Conservation (phyloP, 129 eudicot species). For the Mikania micrantha region DNA sequence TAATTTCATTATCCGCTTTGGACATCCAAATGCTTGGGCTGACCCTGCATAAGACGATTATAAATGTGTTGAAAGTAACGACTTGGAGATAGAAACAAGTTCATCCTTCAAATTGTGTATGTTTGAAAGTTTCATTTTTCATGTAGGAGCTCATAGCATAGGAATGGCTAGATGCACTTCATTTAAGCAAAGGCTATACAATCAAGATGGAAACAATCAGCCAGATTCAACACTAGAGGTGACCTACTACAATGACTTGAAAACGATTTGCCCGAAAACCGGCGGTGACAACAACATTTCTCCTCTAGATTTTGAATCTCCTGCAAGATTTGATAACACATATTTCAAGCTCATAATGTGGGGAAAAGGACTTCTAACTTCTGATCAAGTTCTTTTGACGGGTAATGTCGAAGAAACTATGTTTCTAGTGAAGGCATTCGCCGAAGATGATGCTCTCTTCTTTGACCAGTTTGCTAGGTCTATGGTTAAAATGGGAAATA, state of each 20-base stretch:
- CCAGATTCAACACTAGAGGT: conserved; percentile 78
- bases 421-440: conserved; percentile 53
- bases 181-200: conserved; percentile 78
- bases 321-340: conserved; percentile 68
- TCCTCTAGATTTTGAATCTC: conserved; percentile 68
- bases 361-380: conserved; percentile 80
- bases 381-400: conserved; percentile 72
- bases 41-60: no score
- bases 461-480: conserved; percentile 56
- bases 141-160: conserved; percentile 80
- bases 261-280: conserved; percentile 51
- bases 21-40: no score
- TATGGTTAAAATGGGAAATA: no score
- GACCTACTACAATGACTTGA: conserved; percentile 59
- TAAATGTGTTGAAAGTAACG: no score
- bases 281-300: conserved; percentile 78
- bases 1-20: no score
- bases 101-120: background rate
- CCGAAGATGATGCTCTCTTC: conserved; percentile 56
- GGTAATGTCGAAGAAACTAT: conserved; percentile 48
- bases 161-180: conserved; percentile 81
- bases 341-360: conserved; percentile 73
- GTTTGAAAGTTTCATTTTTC: background rate
- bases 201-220: conserved; percentile 61
- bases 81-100: no score